Conservation (phyloP, 306 rosid genomes). For the Citrullus mucosospermus region DNA sequence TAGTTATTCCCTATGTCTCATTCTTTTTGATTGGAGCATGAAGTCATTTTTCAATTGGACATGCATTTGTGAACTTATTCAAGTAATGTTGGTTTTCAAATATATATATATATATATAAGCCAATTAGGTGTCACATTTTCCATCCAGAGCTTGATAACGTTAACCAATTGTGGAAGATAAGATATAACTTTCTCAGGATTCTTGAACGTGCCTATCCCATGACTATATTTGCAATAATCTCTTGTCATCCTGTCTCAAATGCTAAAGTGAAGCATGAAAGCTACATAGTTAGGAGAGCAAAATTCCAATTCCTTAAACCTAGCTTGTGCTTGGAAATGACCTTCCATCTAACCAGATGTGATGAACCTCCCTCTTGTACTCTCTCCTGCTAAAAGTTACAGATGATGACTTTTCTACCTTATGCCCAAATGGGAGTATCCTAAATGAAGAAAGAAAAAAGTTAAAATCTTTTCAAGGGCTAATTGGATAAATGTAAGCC, state of each 20-base stretch:
- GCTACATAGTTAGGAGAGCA: too few species aligned
- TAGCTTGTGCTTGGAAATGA: background rate
- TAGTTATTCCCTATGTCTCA: background rate
- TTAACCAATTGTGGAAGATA: background rate
- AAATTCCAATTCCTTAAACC: background rate
- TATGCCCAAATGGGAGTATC: background rate
- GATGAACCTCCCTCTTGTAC: background rate
- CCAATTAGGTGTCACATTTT: background rate
- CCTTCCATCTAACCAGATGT: background rate
- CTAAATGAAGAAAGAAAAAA: background rate
- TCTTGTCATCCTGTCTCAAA: background rate
- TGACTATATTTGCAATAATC: background rate
- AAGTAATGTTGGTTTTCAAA: background rate
- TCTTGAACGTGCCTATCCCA: background rate
- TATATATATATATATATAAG: too few species aligned
- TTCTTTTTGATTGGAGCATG: background rate
- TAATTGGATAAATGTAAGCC: background rate
- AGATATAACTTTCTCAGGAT: background rate
- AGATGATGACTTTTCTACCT: background rate
- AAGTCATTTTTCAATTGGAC: background rate
- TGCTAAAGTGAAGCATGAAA: too few species aligned
- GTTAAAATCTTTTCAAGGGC: background rate
- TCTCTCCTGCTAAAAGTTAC: background rate
- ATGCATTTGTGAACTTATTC: background rate
- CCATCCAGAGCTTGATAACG: background rate